Evolutionary conservation across 2,329 filamentous ascomycete genomes (phyloP), one percentile per base, ranked within the genome.

Genomic region (Colletotrichum limetticola): DNA sequence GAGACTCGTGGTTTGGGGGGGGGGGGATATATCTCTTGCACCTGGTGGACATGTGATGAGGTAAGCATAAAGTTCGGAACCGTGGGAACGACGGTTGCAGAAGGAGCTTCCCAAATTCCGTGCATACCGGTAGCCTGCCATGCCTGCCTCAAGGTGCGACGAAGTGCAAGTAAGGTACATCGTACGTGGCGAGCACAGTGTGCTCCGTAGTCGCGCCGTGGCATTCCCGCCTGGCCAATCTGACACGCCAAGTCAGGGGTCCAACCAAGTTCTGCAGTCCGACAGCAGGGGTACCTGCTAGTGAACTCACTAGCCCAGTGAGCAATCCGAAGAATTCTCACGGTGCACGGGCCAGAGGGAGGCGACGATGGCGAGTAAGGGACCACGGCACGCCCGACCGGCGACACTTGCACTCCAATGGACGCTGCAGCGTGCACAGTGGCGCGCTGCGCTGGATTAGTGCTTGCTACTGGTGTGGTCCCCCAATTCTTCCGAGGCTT

Each of bases 171-270:
- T 37, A 37, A 37, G 5, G 35, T 37, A 37, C 35, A 16, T 37
- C 14, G 42, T 46, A 52, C 8, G n/a, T 14, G 46, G 37, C 8
- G 26, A 22, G 46, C 19, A 28, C 42, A 52, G 59, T 62, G 24
- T 42, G 59, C 22, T 5, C 5, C 12, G 26, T 22, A 12, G 16
- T 7, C 7, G 3, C 37, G 32, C 58, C 26, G 35, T 35, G 35
- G 49, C 49, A 46, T 55, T 56, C 55, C 67, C 26, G 42, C 16
- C 46, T 58, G 37, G 62, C 55, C 24, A 70, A 55, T 35, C 32
- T 70, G 68, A 66, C 30, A 60, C 62, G 68, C 62, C 68, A 70
- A 58, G 63, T 59, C 62, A 53, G 42, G 67, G 67, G 30, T 70
- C 42, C 53, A 60, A 32, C 42, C 62, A 65, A 37, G 64, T 35